Evolutionary conservation across 768 basidiomycete species (phyloP).

Genomic region (Hypsizygus marmoreus): DNA sequence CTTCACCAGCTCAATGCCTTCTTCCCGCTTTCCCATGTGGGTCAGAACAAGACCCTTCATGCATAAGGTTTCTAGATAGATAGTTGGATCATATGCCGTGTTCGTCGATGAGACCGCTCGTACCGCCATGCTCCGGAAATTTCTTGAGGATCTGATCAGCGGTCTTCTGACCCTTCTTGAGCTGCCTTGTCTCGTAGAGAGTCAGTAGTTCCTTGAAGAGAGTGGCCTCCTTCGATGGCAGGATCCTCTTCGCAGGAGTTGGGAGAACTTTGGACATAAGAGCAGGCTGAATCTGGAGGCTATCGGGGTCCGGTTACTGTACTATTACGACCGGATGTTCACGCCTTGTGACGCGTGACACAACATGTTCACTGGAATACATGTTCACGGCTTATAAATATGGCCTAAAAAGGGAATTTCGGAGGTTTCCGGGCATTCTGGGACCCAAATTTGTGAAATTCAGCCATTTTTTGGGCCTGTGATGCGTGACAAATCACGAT

Average conservation of each 20-base stretch:
- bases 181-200: conserved; percentile 86
- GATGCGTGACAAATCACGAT: no score
- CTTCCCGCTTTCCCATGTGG: conserved; percentile 77
- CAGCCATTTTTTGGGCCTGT: no score
- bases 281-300: conserved; percentile 7
- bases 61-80: conserved; percentile 78
- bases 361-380: no score
- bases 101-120: conserved; percentile 18
- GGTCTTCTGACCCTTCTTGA: conserved; percentile 87
- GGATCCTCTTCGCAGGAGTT: conserved; percentile 49
- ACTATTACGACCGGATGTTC: no score
- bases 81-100: conserved; percentile 8
- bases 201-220: conserved; percentile 87
- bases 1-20: conserved; percentile 82
- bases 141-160: conserved; percentile 96
- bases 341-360: no score
- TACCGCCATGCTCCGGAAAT: conserved; percentile 94
- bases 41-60: conserved; percentile 93
- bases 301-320: no score
- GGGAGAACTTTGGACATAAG: conserved; percentile 39
- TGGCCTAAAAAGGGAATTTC: no score
- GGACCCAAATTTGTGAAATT: no score
- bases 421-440: no score
- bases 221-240: conserved; percentile 81
- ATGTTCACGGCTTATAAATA: no score